phyloP scores from a whole-genome alignment of 73 alveolate species.

The Paramecium octaurelia region DNA sequence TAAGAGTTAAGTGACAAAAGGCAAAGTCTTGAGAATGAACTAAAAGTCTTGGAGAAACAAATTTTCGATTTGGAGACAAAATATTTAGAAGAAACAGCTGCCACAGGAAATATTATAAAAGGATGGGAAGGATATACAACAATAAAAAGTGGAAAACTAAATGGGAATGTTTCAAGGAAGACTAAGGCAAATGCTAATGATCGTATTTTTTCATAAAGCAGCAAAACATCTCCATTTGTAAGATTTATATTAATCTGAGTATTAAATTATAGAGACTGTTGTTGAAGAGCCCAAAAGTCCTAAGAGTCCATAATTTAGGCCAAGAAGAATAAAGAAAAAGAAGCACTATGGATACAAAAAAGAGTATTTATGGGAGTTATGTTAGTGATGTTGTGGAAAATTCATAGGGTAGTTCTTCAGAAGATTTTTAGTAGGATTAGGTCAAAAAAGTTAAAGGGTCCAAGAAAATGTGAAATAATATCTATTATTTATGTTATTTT shows the following conservation, averaged over 20 bases:
- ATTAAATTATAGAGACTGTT: neutral
- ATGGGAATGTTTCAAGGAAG: neutral
- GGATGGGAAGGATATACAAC: constrained; percentile 14
- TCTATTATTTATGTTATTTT: neutral
- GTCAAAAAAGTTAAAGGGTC: constrained; percentile 7
- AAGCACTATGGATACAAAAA: neutral
- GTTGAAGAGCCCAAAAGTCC: neutral
- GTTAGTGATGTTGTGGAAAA: neutral
- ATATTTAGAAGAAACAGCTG: constrained; percentile 35
- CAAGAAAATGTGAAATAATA: constrained; percentile 6
- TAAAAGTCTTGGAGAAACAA: neutral
- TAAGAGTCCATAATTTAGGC: neutral
- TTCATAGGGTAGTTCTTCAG: neutral
- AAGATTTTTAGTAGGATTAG: neutral
- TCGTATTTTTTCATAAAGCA: neutral
- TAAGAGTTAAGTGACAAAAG: neutral
- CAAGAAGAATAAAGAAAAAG: constrained; percentile 22
- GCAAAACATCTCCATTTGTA: constrained; percentile 31
- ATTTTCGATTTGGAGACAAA: constrained; percentile 30
- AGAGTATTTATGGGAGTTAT: neutral
- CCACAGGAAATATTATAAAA: neutral
- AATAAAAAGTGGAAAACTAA: neutral
- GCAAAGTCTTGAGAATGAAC: neutral
- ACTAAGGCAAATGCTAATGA: neutral
- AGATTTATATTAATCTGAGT: neutral